A percentile compares a stretch with the other conserved stretches of the same genome.
Conservation (phyloP, 179 eudicot genomes). For the Nepenthes alata region DNA sequence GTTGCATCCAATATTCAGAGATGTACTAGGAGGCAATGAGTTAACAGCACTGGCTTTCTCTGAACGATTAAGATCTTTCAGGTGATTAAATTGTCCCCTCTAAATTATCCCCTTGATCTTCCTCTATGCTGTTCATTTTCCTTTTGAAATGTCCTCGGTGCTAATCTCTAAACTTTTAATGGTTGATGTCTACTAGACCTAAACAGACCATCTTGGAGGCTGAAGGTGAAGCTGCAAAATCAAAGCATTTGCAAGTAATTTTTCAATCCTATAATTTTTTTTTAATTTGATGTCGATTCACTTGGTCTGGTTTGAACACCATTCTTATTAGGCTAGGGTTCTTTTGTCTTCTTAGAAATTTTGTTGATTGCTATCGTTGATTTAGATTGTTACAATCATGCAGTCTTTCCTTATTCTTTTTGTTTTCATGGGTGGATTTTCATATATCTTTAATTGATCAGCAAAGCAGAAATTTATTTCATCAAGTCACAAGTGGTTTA, state of each 20-base stretch:
- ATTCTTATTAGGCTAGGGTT: neutral
- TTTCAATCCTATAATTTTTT: neutral
- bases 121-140: too few species aligned
- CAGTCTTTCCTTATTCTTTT: neutral
- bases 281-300: neutral
- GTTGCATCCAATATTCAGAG: conserved; percentile 78
- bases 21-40: conserved; percentile 49
- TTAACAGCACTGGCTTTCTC: conserved; percentile 75
- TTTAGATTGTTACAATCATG: neutral
- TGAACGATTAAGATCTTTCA: conserved; percentile 75
- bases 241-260: conserved; percentile 51
- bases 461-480: too few species aligned
- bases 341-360: neutral
- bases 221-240: conserved; percentile 73
- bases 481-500: too few species aligned
- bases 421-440: neutral
- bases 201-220: conserved; percentile 95
- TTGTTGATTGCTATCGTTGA: neutral
- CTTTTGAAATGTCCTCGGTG: neutral
- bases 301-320: neutral
- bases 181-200: conserved; percentile 41
- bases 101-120: neutral
- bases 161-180: conserved; percentile 2
- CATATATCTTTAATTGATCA: too few species aligned
- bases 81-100: conserved; percentile 21